Base-by-base conservation (phyloP, 1,284 basidiomycete species). In the Inonotus hispidus region DNA sequence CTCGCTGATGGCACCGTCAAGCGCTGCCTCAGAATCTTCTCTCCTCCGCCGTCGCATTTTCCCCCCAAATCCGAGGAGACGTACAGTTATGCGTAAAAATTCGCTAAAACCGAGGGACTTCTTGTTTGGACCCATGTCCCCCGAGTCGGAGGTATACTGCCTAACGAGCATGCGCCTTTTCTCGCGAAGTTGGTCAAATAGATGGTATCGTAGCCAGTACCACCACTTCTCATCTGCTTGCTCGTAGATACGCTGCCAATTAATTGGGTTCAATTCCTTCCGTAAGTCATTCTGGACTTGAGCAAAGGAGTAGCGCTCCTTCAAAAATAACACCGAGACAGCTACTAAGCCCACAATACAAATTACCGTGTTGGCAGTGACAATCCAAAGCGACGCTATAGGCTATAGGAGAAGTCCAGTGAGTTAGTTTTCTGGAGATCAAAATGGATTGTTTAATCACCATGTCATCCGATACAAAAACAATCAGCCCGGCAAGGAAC, bases 321-420 rank as follows among this genome's bases (percentile, higher is more conserved):
- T 57, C 21, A 53, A n/a, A 23, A 63, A 59, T 35, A 54, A 32
- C 8, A 63, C 23, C n/a, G 58, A 43, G 8, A 63, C 61, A n/a
- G 45, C 49, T 49, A 47, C 41, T 19, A 63, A 43, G 16, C 61
- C 61, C 21, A 63, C 41, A 4, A 47, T 39, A 25, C 57, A 63
- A 23, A 63, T 49, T 19, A 56, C 52, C 11, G 61, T 63, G 35
- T 56, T 49, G n/a, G 39, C 61, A 38, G 52, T 52, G 41, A 63
- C 46, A n/a, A 53, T 56, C 61, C 61, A 63, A 38, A 46, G 53
- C 2, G 56, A 32, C 3, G 29, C 14, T 6, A 25, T 27, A 27
- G 43, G 45, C 46, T 49, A 21, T 8, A 25, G 8, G 23, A 19
- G 14, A 43, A 55, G 19, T 2, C 3, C 13, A 21, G 19, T 38